phyloP scores from a whole-genome alignment of 495 filamentous ascomycete species.

The Tuber borchii region DNA sequence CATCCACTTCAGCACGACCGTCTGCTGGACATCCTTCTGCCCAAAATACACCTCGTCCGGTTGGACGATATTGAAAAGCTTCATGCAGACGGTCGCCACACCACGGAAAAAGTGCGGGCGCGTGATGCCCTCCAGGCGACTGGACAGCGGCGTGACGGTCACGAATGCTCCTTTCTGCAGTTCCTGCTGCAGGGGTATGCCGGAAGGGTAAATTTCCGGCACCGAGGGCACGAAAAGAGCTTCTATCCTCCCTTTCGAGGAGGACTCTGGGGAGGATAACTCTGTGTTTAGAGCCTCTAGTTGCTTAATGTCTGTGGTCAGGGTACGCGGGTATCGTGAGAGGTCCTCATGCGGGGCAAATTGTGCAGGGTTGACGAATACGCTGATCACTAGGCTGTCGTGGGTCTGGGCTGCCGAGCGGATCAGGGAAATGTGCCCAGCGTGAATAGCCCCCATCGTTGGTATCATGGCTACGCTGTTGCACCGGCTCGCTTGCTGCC shows the following conservation, averaged over 20 bases:
- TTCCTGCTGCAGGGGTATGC: slow-evolving; percentile 73
- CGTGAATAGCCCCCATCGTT: slow-evolving; percentile 93
- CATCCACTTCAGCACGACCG: slow-evolving; percentile 77
- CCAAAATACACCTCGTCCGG: slow-evolving; percentile 92
- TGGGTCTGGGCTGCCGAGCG: slow-evolving; percentile 79
- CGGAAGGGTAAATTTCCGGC: slow-evolving; percentile 74
- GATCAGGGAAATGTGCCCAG: slow-evolving; percentile 81
- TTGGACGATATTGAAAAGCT: slow-evolving; percentile 85
- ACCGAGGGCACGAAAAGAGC: slow-evolving; percentile 83
- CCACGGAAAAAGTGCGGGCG: slow-evolving; percentile 95
- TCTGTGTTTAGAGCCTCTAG: slow-evolving; percentile 64
- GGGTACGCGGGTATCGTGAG: slow-evolving; percentile 81
- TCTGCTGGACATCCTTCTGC: slow-evolving; percentile 97
- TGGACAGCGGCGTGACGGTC: slow-evolving; percentile 76
- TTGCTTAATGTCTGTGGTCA: slow-evolving; percentile 63
- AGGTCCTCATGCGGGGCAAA: slow-evolving; percentile 89
- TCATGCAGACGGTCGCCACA: slow-evolving; percentile 94
- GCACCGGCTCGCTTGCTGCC: slow-evolving; percentile 58
- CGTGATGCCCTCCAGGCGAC: slow-evolving; percentile 72
- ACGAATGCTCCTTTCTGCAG: slow-evolving; percentile 80
- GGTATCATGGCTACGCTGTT: slow-evolving; percentile 81
- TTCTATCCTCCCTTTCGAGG: slow-evolving; percentile 59
- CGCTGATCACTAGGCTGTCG: slow-evolving; percentile 74
- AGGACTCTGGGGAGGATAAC: slow-evolving; percentile 51
- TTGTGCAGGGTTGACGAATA: slow-evolving; percentile 95